These are phyloP conservation scores for Asterophora parasitica DNA, from an alignment of 768 basidiomycete genomes.

Conservation along the genomic window DNA sequence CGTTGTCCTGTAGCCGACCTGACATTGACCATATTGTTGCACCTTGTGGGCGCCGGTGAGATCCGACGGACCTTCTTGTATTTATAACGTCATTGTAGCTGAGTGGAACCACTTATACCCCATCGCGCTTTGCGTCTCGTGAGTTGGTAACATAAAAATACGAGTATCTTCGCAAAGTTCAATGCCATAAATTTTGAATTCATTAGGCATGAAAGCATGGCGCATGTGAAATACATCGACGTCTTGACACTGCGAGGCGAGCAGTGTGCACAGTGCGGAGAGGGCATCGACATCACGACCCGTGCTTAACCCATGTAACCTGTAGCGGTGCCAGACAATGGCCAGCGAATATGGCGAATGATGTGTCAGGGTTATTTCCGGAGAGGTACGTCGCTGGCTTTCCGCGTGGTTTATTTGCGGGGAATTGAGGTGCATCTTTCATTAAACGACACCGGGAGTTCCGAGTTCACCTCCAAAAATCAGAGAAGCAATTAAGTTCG, in stretches of 20 bases:
- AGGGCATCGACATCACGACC: background rate
- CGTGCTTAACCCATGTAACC: no score
- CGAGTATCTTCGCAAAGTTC: background rate
- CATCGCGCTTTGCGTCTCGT: background rate
- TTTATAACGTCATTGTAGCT: no score
- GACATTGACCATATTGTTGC: background rate
- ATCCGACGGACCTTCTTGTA: background rate
- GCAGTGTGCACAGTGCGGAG: no score
- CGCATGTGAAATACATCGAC: background rate
- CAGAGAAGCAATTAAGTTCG: constrained; percentile 29
- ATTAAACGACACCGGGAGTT: background rate
- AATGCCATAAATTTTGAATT: background rate
- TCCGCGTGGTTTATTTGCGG: constrained; percentile 15
- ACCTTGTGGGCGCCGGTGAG: constrained; percentile 1
- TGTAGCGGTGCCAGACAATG: no score
- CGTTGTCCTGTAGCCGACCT: constrained; percentile 35
- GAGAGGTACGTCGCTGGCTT: constrained; percentile 19
- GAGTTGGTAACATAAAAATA: background rate
- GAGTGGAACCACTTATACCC: no score
- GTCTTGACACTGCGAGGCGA: no score
- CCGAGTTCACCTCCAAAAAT: constrained; percentile 5
- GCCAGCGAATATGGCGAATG: background rate
- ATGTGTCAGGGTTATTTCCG: no score
- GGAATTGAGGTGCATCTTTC: constrained; percentile 2
- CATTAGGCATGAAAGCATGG: background rate